A percentile compares a stretch with the other conserved stretches of the same genome.
Evolutionary conservation across 352 stramenopile species (phyloP).

Genomic region (Pythium biforme): DNA sequence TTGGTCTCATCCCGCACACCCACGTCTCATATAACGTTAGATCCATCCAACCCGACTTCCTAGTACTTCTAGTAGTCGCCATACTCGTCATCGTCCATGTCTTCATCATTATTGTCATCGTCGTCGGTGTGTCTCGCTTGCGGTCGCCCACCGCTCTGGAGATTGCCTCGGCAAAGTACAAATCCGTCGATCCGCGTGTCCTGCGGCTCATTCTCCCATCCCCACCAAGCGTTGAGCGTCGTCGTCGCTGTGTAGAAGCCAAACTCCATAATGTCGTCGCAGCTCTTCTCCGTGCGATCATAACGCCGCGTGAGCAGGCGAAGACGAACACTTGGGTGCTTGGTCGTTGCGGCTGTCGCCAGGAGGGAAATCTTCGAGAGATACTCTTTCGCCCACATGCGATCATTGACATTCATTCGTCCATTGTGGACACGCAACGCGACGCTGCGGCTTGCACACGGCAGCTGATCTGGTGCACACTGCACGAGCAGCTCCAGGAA

Average conservation of each 20-base stretch:
- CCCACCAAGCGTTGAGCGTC: conserved; percentile 16
- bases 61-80: conserved; percentile 6
- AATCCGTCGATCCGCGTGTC: conserved; percentile 18
- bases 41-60: not conserved
- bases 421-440: conserved; percentile 22
- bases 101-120: conserved; percentile 2
- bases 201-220: conserved; percentile 15
- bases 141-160: not conserved
- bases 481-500: conserved; percentile 10
- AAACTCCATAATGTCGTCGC: conserved; percentile 18
- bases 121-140: not conserved
- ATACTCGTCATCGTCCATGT: not conserved
- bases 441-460: conserved; percentile 11
- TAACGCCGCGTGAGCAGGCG: conserved; percentile 5
- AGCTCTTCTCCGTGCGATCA: not conserved
- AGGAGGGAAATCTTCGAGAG: not conserved
- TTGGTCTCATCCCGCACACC: no score
- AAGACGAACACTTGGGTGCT: conserved; percentile 11
- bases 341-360: not conserved
- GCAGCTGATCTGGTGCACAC: not conserved
- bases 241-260: conserved; percentile 6
- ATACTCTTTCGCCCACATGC: conserved; percentile 9
- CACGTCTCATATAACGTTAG: no score
- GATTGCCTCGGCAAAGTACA: not conserved
- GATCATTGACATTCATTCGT: not conserved